These are phyloP conservation scores for Dendrobium chrysotoxum DNA, from an alignment of 106 monocot genomes.

Conservation along the genomic window DNA sequence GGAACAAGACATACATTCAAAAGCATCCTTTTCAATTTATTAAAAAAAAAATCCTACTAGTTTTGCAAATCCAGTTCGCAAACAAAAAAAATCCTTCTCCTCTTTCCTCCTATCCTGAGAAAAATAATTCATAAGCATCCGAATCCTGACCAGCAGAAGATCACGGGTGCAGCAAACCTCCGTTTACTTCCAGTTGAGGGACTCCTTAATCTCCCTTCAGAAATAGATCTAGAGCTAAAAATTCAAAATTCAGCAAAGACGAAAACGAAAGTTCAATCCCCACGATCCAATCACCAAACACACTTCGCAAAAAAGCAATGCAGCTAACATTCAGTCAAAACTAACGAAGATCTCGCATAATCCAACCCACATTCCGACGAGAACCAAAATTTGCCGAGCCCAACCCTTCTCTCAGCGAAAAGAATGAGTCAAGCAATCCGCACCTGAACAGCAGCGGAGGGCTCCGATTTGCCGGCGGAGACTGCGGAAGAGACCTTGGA, in stretches of 20 bases:
- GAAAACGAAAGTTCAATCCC: not conserved
- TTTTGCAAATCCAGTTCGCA: too few species aligned
- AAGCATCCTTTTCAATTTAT: not conserved
- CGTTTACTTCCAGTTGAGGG: not conserved
- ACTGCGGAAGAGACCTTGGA: conserved; percentile 21
- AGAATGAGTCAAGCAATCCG: not conserved
- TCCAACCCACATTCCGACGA: conserved; percentile 5
- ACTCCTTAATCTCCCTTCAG: not conserved
- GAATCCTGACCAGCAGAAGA: not conserved
- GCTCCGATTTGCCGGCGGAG: conserved; percentile 27
- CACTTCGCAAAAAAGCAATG: not conserved
- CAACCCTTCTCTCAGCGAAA: not conserved
- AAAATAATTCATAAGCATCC: not conserved
- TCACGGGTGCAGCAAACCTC: not conserved
- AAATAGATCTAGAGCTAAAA: not conserved
- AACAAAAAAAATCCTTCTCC: too few species aligned
- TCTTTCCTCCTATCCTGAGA: not conserved
- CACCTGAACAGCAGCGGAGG: conserved; percentile 10
- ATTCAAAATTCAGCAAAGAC: not conserved
- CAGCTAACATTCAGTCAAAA: not conserved
- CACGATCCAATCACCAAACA: not conserved
- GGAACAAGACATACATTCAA: not conserved
- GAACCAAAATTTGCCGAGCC: not conserved
- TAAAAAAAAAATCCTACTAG: too few species aligned
- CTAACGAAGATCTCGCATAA: not conserved